A percentile compares a stretch with the other conserved stretches of the same genome.
Evolutionary conservation across 371 early-diverging fungal species (phyloP).

Genomic region (Mucor piriformis): DNA sequence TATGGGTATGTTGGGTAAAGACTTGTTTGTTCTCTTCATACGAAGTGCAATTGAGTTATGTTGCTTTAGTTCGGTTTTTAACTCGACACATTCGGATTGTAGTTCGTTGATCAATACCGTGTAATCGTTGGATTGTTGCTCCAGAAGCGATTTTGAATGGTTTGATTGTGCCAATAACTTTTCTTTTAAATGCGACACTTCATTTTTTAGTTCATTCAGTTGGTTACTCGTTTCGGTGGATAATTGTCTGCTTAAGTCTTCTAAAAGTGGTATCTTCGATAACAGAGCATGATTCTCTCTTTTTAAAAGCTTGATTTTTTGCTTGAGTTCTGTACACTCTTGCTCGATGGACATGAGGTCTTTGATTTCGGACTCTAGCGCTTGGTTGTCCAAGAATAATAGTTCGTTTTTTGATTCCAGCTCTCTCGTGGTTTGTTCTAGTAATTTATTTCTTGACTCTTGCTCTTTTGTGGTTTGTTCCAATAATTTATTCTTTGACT

Average conservation of each 20-base stretch:
- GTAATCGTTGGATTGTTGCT: neutral
- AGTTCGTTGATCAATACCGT: neutral
- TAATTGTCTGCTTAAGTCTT: neutral
- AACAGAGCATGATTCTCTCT: neutral
- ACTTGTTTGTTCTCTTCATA: constrained; percentile 6
- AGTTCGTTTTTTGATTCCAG: too few relatives aligned
- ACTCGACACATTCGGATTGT: neutral
- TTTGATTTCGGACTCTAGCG: too few relatives aligned
- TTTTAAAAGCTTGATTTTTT: neutral
- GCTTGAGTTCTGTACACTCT: neutral
- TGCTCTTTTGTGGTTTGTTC: too few relatives aligned
- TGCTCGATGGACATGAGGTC: too few relatives aligned
- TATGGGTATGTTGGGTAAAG: constrained; percentile 5
- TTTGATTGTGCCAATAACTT: neutral
- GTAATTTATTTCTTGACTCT: too few relatives aligned
- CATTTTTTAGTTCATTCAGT: neutral
- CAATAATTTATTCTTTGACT: too few relatives aligned
- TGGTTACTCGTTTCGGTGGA: neutral
- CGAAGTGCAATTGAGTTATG: neutral
- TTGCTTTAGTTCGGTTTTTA: neutral
- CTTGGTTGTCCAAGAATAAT: too few relatives aligned
- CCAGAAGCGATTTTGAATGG: neutral
- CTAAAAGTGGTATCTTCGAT: neutral
- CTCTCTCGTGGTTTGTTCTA: too few relatives aligned
- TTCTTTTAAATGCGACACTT: neutral